Evolutionary conservation across 805 yeast genomes (phyloP).

Genomic region (Barnettozyma botsteinii): DNA sequence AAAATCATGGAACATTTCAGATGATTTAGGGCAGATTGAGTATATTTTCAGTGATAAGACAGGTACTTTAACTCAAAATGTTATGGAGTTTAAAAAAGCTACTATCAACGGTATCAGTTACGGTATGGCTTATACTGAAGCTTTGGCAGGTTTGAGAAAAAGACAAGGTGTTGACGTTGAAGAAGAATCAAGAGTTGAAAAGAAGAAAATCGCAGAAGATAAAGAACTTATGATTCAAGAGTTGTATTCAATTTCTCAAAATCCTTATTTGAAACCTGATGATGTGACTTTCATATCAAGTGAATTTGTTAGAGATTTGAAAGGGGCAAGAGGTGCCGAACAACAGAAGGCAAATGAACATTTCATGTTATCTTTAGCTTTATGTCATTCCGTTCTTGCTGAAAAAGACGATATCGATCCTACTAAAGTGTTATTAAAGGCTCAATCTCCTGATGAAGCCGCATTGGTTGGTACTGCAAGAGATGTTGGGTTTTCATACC

Average conservation of each 20-base stretch:
- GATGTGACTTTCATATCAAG: conserved; percentile 67
- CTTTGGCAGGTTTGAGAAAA: conserved; percentile 70
- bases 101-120: conserved; percentile 68
- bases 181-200: conserved; percentile 48
- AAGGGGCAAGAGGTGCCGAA: conserved; percentile 41
- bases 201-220: conserved; percentile 50
- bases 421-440: conserved; percentile 51
- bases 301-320: conserved; percentile 57
- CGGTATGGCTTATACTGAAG: conserved; percentile 81
- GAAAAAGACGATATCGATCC: conserved; percentile 62
- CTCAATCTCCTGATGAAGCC: conserved; percentile 85
- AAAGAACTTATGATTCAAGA: conserved; percentile 50
- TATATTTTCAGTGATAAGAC: conserved; percentile 82
- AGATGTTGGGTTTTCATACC: conserved; percentile 65
- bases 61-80: conserved; percentile 77
- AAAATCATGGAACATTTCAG: conserved; percentile 79
- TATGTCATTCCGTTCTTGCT: conserved; percentile 73
- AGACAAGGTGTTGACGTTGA: conserved; percentile 74
- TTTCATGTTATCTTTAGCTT: conserved; percentile 68
- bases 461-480: conserved; percentile 80
- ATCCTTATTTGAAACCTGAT: conserved; percentile 42
- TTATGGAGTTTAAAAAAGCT: conserved; percentile 82
- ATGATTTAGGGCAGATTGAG: conserved; percentile 82
- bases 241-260: conserved; percentile 33
- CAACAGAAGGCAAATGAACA: conserved; percentile 62